Evolutionary conservation across 495 filamentous ascomycete genomes (phyloP), one percentile per base, ranked within the genome.

Genomic region (Chlorociboria aeruginascens): DNA sequence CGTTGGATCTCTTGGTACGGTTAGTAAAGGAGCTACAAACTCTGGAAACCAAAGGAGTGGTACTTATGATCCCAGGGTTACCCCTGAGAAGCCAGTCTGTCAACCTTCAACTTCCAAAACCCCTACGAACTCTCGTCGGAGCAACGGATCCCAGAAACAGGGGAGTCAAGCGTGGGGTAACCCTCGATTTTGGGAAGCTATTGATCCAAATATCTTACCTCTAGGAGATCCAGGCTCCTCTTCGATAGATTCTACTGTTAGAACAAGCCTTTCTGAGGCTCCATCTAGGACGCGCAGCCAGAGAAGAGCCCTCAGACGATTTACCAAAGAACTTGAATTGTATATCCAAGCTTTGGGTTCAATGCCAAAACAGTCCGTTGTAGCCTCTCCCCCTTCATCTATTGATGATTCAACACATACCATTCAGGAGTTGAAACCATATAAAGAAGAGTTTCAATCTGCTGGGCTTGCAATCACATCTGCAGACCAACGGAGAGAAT

Each of bases 381-480:
- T 42, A 7, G 32, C 40, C 4, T 63, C 61, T 9, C 45, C 59
- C 7, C 20, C 4, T 4, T 57, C 62, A 31, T 53, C 61, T 0
- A 63, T 64, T 4, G 53, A 57, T 7, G 40, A 52, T 7, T 74
- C 70, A 13, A 52, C 66, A 14, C 56, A 66, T 40, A 73, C 72
- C 6, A 61, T 75, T 0, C 56, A 67, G 28, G 66, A 67, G 40
- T 55, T 73, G 8, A 45, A 68, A 8, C 70, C 71, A 9, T 73
- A 67, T 41, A 63, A 54, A 45, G 51, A 65, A 4, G 59, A 75
- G 39, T 71, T 75, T 34, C 58, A 55, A 48, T 59, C 61, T 37
- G 68, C 67, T 30, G 72, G 71, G 0, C 66, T 75, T 35, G 70
- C 69, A 0, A 66, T 74, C 3, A 74, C 72, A 20, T 71, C 72